phyloP scores from a whole-genome alignment of 2,329 filamentous ascomycete genomes.

The Aspergillus neotritici region DNA sequence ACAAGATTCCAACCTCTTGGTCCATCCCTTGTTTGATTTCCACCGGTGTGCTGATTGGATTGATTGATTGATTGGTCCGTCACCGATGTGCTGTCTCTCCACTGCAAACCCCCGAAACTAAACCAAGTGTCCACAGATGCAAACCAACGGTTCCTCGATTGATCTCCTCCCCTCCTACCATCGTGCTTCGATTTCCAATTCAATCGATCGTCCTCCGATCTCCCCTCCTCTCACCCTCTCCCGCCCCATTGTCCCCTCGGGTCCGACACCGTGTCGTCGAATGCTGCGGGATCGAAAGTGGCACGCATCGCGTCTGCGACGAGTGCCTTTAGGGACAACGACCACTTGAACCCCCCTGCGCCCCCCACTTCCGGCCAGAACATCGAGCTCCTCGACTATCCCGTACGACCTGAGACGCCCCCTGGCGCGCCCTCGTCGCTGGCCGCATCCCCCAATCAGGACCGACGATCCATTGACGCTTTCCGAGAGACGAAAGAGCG shows the following conservation, averaged over 20 bases:
- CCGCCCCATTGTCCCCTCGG: conserved; percentile 1
- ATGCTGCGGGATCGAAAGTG: conserved; percentile 19
- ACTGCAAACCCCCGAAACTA: too few relatives aligned
- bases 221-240: conserved; percentile 1
- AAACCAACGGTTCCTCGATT: background rate
- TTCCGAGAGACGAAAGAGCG: background rate
- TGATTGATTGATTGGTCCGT: too few relatives aligned
- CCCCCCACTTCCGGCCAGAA: conserved; percentile 20
- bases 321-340: conserved; percentile 16
- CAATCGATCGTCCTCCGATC: too few relatives aligned
- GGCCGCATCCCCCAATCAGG: background rate
- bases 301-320: conserved; percentile 25
- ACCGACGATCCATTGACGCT: conserved; percentile 1
- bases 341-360: conserved; percentile 12
- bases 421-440: conserved; percentile 5
- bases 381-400: conserved; percentile 31
- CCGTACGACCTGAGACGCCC: conserved; percentile 8
- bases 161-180: background rate
- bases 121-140: too few relatives aligned
- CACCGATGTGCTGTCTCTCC: too few relatives aligned
- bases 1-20: too few relatives aligned
- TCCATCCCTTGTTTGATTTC: too few relatives aligned
- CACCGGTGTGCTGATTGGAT: too few relatives aligned
- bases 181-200: background rate
- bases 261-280: conserved; percentile 22